Base-by-base conservation (phyloP, 202 grass and related monocot species). In the Panicum hallii region DNA sequence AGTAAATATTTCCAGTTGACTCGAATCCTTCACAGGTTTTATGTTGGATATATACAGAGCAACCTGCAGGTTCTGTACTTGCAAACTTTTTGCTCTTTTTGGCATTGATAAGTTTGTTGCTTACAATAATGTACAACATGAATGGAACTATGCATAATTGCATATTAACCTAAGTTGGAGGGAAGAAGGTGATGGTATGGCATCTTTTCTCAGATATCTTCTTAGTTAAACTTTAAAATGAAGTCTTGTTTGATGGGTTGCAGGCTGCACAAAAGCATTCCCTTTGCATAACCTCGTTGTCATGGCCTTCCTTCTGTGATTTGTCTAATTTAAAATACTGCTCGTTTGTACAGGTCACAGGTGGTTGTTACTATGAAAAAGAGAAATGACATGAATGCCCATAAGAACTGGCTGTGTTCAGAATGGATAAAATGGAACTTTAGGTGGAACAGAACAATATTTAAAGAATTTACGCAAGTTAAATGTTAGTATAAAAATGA, bases 241-340 rank as follows among this genome's bases (percentile, higher is more conserved):
- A 70, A 34, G 16, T 16, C 44, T 47, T 8, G 43, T 87, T 61
- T 74, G 44, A 80, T 74, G 11, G 45, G 63, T 57, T 75, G 69
- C 55, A 70, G 54, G 63, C 48, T 84, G 63, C 77, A 88, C 48
- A 34, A 7, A 65, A 46, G 20, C 77, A 75, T 45, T 86, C 41
- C 54, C n/a, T 89, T 54, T 42, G 14, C 49, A 56, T 48, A 44
- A 52, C 41, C 50, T 83, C 9, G 4, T 72, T 17, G 9, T 26
- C 10, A 16, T 64, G 28, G 13, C 15, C 38, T 69, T 80, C 70
- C 68, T 87, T 84, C 32, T 40, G 12, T 86, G 19, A 63, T 86
- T 71, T 86, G 57, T 82, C 48, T 60, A 66, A 48, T 73, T 82
- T 75, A 86, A 82, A 30, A 17, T 69, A 23, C 66, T 86, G 79